phyloP scores from a whole-genome alignment of 2,329 filamentous ascomycete species.

The Kalmusia sp. region DNA sequence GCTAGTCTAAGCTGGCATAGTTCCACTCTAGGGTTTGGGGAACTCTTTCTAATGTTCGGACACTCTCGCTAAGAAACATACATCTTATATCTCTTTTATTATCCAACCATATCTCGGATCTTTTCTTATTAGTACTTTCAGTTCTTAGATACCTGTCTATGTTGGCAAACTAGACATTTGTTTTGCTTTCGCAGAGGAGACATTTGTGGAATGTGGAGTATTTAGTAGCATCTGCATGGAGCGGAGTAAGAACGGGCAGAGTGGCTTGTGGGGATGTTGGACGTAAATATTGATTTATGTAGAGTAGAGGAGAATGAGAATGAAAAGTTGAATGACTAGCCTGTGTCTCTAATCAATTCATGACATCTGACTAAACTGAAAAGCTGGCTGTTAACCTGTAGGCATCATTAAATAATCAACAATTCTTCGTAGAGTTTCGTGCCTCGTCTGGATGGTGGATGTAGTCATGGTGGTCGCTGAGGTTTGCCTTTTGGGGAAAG shows the following conservation, averaged over 20 bases:
- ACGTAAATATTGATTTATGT: conserved; percentile 33
- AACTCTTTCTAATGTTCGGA: conserved; percentile 39
- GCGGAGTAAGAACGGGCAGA: conserved; percentile 19
- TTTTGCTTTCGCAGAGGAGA: conserved; percentile 30
- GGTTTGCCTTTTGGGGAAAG: conserved; percentile 26
- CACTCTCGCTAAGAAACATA: conserved; percentile 41
- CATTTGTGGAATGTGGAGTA: conserved; percentile 24
- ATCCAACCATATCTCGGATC: conserved; percentile 27
- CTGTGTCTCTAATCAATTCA: background rate
- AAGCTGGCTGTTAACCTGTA: no score
- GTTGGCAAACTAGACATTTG: conserved; percentile 45
- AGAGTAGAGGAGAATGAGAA: conserved; percentile 31
- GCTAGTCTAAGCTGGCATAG: conserved; percentile 21
- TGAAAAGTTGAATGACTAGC: conserved; percentile 34
- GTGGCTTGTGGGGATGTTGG: conserved; percentile 35
- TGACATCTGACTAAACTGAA: background rate
- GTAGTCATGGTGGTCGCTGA: conserved; percentile 12
- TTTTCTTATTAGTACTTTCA: conserved; percentile 32
- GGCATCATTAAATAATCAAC: no score
- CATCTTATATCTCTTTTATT: conserved; percentile 37
- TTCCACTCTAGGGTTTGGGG: conserved; percentile 4
- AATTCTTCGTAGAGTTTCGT: no score
- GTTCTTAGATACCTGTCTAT: conserved; percentile 53
- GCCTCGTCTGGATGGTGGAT: background rate
- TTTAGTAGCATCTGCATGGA: conserved; percentile 31